phyloP scores from a whole-genome alignment of 495 filamentous ascomycete species.

The Xylaria sp. region DNA sequence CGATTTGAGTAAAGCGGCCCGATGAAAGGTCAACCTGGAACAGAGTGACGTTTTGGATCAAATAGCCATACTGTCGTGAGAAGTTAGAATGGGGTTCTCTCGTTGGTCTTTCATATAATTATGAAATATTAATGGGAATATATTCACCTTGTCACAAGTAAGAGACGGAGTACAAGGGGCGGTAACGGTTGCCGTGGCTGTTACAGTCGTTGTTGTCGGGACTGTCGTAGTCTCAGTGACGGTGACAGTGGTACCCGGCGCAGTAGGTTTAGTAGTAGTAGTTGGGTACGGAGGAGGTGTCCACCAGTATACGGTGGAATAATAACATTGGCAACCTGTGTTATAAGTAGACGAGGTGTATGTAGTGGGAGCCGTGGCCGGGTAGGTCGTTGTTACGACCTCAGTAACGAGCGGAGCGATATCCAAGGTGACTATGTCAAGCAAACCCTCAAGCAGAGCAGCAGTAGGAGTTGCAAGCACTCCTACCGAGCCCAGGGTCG shows the following conservation, averaged over 20 bases:
- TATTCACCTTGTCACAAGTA: conserved; percentile 27
- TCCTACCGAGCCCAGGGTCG: conserved; percentile 1
- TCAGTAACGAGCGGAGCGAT: conserved; percentile 24
- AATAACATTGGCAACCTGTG: conserved; percentile 11
- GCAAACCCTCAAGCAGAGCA: not conserved
- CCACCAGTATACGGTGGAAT: conserved; percentile 27
- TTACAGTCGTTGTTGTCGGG: conserved; percentile 25
- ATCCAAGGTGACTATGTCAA: conserved; percentile 19
- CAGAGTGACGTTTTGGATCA: conserved; percentile 24
- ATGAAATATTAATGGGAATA: not conserved
- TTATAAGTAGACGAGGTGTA: conserved; percentile 25
- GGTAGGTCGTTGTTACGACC: conserved; percentile 26
- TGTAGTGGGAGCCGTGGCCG: conserved; percentile 16
- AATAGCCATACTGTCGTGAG: conserved; percentile 25
- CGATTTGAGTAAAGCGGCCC: conserved; percentile 5
- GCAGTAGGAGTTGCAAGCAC: conserved; percentile 10
- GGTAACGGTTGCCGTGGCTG: conserved; percentile 26
- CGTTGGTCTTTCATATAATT: not conserved
- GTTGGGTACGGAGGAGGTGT: conserved; percentile 19
- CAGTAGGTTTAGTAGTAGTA: conserved; percentile 1
- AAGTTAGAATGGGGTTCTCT: not conserved
- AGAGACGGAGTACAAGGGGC: conserved; percentile 22
- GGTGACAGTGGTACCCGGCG: conserved; percentile 12
- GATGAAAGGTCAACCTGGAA: conserved; percentile 28
- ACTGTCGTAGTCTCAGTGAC: conserved; percentile 22